Evolutionary conservation across 805 yeast genomes (phyloP).

Genomic region (Candida schatavii): DNA sequence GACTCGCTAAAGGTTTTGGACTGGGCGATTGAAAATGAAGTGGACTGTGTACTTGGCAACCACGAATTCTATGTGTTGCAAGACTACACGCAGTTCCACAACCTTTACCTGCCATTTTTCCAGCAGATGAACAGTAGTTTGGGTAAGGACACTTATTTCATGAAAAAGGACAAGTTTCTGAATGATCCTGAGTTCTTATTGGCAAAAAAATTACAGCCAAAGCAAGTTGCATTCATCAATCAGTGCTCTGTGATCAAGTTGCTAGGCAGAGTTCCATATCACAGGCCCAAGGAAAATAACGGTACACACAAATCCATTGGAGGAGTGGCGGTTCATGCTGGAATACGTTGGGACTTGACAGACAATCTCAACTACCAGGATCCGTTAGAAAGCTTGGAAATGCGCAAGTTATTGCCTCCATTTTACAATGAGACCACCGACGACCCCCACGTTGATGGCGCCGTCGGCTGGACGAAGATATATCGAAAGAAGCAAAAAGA

Average conservation of each 20-base stretch:
- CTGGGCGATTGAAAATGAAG: constrained; percentile 52
- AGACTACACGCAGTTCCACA: constrained; percentile 61
- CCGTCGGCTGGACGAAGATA: constrained; percentile 55
- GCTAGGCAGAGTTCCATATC: constrained; percentile 59
- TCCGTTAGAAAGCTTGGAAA: constrained; percentile 61
- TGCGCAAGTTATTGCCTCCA: constrained; percentile 69
- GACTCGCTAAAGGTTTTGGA: constrained; percentile 69
- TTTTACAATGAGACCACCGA: constrained; percentile 58
- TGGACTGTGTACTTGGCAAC: constrained; percentile 82
- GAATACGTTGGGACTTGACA: constrained; percentile 64
- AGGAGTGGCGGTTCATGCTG: constrained; percentile 78
- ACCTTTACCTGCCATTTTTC: constrained; percentile 35
- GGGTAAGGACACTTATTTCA: not conserved
- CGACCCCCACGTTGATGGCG: constrained; percentile 31
- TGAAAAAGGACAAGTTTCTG: constrained; percentile 17
- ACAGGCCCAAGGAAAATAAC: constrained; percentile 13
- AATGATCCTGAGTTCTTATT: constrained; percentile 40
- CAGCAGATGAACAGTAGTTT: constrained; percentile 9
- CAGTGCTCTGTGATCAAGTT: constrained; percentile 61
- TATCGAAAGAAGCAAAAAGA: constrained; percentile 48
- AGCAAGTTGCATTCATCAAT: constrained; percentile 59
- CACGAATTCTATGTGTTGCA: constrained; percentile 76
- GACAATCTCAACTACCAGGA: constrained; percentile 50
- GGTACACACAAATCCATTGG: constrained; percentile 26
- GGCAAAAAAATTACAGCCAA: constrained; percentile 54